Base-by-base conservation (phyloP, 106 monocot species). In the Apostasia shenzhenica region DNA sequence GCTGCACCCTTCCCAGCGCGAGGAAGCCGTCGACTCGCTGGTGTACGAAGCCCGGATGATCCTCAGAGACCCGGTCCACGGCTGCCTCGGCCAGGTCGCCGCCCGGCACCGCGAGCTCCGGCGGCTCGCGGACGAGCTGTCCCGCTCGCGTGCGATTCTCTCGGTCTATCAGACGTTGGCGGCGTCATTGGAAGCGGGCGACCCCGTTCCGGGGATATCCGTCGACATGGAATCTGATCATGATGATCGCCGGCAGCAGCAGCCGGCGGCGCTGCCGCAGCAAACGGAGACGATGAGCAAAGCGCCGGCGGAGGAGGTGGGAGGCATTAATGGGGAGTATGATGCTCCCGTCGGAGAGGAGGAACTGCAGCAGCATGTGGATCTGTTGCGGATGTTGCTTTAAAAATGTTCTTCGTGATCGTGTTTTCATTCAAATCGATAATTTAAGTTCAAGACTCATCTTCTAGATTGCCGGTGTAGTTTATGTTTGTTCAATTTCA, bases 31-130 rank as follows among this genome's bases (percentile, higher is more conserved):
- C 63, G 80, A 80, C 55, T 90, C 89, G 14, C 85, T 90, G 53
- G 85, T 80, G 7, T 92, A 92, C 65, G 92, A 92, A 73, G 92
- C 92, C 42, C 85, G 88, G 48, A 82, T 82, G 88, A 72, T 88
- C 39, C 78, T 88, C 65, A 77, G 77, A 5, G 92, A 92, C 59
- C 92, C 92, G 42, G 88, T 92, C 45, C 88, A 88, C 58, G 90
- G 90, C 44, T 90, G 90, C 73, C 86, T 90, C 54, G 85, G 86
- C 43, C 68, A 86, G 61, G 86, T 90, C 58, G 80, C 83, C 67
- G 63, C 86, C 63, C 88, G 84, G 58, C 88, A 88, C 76, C 84
- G 79, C 74, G 75, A 84, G 68, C 79, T 88, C 49, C 67, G 84
- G 2, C 84, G 82, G 76, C 86, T 90, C 59, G 83, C 86, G 81